Evolutionary conservation across 257 asterid species (phyloP), one percentile per base, ranked within the genome.

Genomic region (Striga asiatica): DNA sequence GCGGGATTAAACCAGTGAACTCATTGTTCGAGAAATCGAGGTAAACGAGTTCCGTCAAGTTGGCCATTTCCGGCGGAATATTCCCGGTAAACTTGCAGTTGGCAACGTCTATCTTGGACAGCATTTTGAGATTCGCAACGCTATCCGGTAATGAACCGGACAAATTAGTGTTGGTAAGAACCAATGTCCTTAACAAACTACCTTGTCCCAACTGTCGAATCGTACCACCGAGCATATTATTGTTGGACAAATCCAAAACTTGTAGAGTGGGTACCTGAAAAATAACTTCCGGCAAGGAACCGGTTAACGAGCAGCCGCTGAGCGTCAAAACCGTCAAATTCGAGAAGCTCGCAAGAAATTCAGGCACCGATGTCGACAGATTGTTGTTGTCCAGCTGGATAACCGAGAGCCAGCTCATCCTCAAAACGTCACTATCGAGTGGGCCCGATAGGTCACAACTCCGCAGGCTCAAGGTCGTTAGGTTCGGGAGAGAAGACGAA

Each of bases 401-500:
- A 22, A 55, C 48, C 0, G 82, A 77, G 18, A 85, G 84, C 13
- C 49, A 56, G 0, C 0, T 66, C 16, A 85, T 75, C 25, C 32
- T 5, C 12, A 60, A 29, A 21, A 81, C 66, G 1, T 85, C 81
- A 24, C 71, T 8, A 62, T 72, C 28, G 1, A 78, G 4, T 13
- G 75, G 75, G 12, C 88, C 88, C 8, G 65, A 52, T 13, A 84
- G 62, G 2, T 8, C 37, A 55, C 91, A 78, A 1, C 4, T 0
- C 11, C 68, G 59, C 73, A 84, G 51, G 58, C 91, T 84, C 83
- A 84, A 65, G 8, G 17, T 39, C 13, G 9, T 60, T 50, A 84
- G 62, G 23, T 74, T 62, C 2, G 71, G 85, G 32, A 69, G 34
- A 13, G 78, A 56, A 6, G 72, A 72, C 2, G 82, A 62, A 10